Base-by-base conservation (phyloP, 176 grass and related monocot species). In the Raddia distichophylla region DNA sequence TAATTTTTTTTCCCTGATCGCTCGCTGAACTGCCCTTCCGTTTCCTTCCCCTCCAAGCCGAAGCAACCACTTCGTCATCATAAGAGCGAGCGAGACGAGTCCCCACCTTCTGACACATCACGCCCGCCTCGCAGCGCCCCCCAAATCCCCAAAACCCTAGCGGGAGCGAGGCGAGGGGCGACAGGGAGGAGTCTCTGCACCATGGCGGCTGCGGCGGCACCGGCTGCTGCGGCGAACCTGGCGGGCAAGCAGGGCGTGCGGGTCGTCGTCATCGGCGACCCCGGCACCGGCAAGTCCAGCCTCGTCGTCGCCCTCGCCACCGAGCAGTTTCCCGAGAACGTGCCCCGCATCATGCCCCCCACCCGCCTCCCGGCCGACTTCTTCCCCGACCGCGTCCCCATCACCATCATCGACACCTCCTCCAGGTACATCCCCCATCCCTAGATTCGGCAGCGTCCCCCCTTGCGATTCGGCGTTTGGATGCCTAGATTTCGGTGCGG, bases 341-440 rank as follows among this genome's bases (percentile, higher is more conserved):
- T 90, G 6, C 93, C 93, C 64, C 79, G 75, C 35, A 70, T 93
- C 74, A 55, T 99, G 72, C 97, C 93, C 18, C 84, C 91, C 27
- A 95, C 93, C 55, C 89, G 85, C 48, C 93, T 99, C 80, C 93
- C 97, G 14, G 82, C 91, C 48, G 93, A 99, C 63, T 99, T 90
- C 76, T 99, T 93, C 82, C 91, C 89, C 68, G 89, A 99, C 87
- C 89, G 93, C 69, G 96, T 99, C 20, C 97, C 93, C 69, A 90
- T 99, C 91, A 99, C 89, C 83, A 95, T 99, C 90, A 84, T 95
- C 64, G 93, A 93, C 78, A 99, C 91, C 5, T 99, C 93, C 14
- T 86, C 97, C 15, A 88, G 91, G 97, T 99, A 1, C 27, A 27
- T 27, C 45, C 6, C 55, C 9, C 20, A 8, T 0, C 7, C 13